Percentiles rank a stretch among this genome's conserved stretches.
Conservation (phyloP, 2,329 filamentous ascomycete species). For the Hortaea sp. region DNA sequence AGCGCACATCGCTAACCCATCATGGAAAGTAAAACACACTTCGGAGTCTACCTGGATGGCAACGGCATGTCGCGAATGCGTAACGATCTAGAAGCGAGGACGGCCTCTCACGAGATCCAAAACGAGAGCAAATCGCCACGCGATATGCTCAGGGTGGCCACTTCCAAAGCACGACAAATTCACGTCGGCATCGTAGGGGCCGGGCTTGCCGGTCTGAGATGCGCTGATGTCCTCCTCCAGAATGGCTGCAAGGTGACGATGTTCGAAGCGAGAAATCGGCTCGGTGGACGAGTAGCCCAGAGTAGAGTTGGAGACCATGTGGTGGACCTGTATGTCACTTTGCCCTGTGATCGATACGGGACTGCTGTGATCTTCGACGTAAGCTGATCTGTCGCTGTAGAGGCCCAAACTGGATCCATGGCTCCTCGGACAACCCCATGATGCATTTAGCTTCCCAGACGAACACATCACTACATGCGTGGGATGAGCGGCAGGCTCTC, state of each 20-base stretch:
- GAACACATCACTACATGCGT: constrained; percentile 42
- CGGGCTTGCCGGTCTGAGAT: constrained; percentile 60
- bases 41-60: neutral
- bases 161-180: constrained; percentile 5
- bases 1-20: neutral
- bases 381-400: constrained; percentile 23
- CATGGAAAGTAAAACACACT: constrained; percentile 2
- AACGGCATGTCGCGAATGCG: constrained; percentile 7
- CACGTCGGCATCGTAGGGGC: constrained; percentile 57
- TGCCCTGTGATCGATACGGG: neutral
- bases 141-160: constrained; percentile 6
- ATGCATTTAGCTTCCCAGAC: constrained; percentile 55
- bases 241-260: constrained; percentile 59
- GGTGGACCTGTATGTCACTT: constrained; percentile 45
- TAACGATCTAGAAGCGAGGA: constrained; percentile 1
- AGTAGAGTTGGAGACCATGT: constrained; percentile 33
- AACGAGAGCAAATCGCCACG: neutral
- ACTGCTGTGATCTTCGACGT: neutral
- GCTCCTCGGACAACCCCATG: constrained; percentile 61
- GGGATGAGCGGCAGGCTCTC: constrained; percentile 45
- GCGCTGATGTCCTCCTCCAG: constrained; percentile 56
- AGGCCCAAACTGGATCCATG: constrained; percentile 75
- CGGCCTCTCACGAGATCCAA: neutral
- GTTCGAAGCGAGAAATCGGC: constrained; percentile 55
- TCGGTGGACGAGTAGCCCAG: constrained; percentile 52